A percentile compares a stretch with the other conserved stretches of the same genome.
phyloP scores from a whole-genome alignment of 805 yeast genomes.

The Wickerhamomyces hampshirensis region DNA sequence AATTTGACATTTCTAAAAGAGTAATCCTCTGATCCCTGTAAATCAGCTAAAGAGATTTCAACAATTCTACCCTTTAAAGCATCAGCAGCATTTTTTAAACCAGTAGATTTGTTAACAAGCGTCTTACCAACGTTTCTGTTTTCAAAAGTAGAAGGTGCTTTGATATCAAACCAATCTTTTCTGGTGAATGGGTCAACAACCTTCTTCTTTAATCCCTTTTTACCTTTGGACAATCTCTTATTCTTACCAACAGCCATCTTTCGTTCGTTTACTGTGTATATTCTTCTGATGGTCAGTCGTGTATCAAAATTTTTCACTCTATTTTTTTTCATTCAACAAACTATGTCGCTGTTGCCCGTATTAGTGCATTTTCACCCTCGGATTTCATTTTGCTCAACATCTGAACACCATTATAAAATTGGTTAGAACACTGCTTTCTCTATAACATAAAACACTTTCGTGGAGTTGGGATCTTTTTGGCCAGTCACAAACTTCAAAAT shows the following conservation, averaged over 20 bases:
- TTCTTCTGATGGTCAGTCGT: too few relatives aligned
- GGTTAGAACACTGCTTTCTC: too few relatives aligned
- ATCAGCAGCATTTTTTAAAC: conserved; percentile 96
- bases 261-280: too few relatives aligned
- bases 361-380: too few relatives aligned
- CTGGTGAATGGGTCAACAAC: conserved; percentile 99
- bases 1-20: conserved; percentile 95
- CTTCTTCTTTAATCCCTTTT: conserved; percentile 99
- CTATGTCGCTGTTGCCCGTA: too few relatives aligned
- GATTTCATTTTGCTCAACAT: too few relatives aligned
- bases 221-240: conserved; percentile 80
- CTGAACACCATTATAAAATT: too few relatives aligned
- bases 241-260: conserved; percentile 75
- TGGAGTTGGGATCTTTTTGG: too few relatives aligned
- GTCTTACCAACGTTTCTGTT: conserved; percentile 99
- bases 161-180: conserved; percentile 98
- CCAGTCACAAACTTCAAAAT: too few relatives aligned
- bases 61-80: conserved; percentile 97
- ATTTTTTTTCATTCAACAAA: too few relatives aligned
- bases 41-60: conserved; percentile 93
- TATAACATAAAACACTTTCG: too few relatives aligned
- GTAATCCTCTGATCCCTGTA: conserved; percentile 98
- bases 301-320: not conserved
- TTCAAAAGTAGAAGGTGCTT: conserved; percentile 98
- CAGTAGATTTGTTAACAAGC: conserved; percentile 95